Conservation (phyloP, 129 eudicot species). For the Artemisia argyi region DNA sequence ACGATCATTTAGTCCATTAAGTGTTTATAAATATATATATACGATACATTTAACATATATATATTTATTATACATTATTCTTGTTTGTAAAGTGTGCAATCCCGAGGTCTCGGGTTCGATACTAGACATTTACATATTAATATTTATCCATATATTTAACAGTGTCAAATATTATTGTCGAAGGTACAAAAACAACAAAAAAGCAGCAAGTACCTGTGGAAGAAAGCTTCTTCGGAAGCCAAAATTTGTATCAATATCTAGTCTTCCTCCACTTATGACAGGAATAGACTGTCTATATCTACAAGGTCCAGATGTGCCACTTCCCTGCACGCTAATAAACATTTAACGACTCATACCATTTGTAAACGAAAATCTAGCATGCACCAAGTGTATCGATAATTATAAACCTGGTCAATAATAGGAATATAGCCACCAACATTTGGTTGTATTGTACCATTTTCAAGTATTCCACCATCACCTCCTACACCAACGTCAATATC, state of each 20-base stretch:
- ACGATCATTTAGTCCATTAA: no score
- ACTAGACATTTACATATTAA: no score
- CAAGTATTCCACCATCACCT: slow-evolving; percentile 85
- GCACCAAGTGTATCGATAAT: background rate
- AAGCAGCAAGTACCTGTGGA: slow-evolving; percentile 59
- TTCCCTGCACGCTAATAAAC: slow-evolving; percentile 40
- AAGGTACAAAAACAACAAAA: background rate
- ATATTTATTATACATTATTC: no score
- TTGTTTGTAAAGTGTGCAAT: no score
- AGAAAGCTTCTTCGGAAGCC: slow-evolving; percentile 77
- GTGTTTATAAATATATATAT: no score
- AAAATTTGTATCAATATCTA: slow-evolving; percentile 70
- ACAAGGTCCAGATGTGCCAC: slow-evolving; percentile 69
- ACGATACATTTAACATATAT: no score
- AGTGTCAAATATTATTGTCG: no score
- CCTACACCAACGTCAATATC: slow-evolving; percentile 88
- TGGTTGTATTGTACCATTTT: slow-evolving; percentile 62
- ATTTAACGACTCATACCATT: background rate
- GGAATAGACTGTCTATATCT: slow-evolving; percentile 92
- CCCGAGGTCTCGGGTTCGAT: no score
- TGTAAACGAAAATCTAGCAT: background rate
- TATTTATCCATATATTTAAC: no score
- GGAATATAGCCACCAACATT: slow-evolving; percentile 96
- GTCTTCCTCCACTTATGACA: slow-evolving; percentile 55
- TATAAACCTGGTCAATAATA: slow-evolving; percentile 77